These are phyloP conservation scores for Syzygium oleosum DNA, from an alignment of 345 rosid genomes.

Conservation along the genomic window DNA sequence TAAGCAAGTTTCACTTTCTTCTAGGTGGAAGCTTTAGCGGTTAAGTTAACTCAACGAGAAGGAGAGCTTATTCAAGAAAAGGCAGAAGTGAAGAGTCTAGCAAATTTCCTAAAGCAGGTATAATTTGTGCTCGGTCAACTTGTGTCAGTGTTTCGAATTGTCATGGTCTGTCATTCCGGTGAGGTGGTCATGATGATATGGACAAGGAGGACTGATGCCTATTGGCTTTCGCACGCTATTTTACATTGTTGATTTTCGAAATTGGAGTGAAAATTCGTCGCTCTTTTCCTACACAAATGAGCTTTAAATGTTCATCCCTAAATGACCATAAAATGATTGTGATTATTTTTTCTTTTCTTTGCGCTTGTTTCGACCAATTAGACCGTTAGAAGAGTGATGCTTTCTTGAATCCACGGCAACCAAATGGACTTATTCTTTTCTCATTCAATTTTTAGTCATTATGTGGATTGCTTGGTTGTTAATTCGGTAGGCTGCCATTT, in stretches of 20 bases:
- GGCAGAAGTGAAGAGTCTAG: conserved; percentile 91
- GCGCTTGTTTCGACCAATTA: neutral
- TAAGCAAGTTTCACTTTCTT: conserved; percentile 6
- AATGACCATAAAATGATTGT: neutral
- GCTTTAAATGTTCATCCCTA: neutral
- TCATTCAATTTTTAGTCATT: neutral
- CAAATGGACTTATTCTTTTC: neutral
- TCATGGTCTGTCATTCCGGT: neutral
- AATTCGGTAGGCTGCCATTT: neutral
- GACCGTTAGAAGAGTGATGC: neutral
- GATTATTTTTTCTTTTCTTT: neutral
- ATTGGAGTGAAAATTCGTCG: neutral
- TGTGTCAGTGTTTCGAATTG: neutral
- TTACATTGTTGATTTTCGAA: neutral
- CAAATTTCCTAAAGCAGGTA: conserved; percentile 90
- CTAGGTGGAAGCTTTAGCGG: conserved; percentile 96
- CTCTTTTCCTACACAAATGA: neutral
- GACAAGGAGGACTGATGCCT: neutral
- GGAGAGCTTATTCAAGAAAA: conserved; percentile 93
- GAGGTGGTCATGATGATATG: neutral
- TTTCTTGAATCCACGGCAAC: neutral
- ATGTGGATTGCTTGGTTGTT: neutral
- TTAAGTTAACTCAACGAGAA: conserved; percentile 93
- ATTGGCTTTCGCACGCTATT: neutral
- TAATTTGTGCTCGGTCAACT: neutral